Base-by-base conservation (phyloP, 306 rosid species). In the Cicer judaicum region DNA sequence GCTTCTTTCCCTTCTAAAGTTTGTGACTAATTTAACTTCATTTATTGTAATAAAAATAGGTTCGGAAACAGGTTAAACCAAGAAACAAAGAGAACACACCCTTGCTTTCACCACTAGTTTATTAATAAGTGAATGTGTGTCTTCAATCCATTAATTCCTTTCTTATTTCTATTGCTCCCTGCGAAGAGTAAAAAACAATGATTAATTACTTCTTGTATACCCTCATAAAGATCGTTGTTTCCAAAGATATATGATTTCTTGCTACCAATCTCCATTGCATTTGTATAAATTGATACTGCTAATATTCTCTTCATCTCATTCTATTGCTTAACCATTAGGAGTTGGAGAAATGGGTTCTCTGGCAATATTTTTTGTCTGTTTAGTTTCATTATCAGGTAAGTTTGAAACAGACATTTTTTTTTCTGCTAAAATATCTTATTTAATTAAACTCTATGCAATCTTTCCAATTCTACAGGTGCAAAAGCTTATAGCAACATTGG, bases 401-500 rank as follows among this genome's bases (percentile, higher is more conserved):
- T 85, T 38, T 65, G 57, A 55, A 62, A 54, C 10, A 21, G 19
- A 18, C 19, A 49, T 55, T 62, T 48, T 13, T 13, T 24, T 29
- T 50, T 49, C 44, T 72, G 55, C 40, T 49, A 14, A 36, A 18
- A 2, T 24, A 10, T 47, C 50, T 21, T 65, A 4, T 40, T 7
- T 10, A 10, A 43, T 43, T 50, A 68, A 50, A 36, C 43, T 39
- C 18, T 6, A 55, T 65, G 14, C 59, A 75, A 68, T 1, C 36
- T 42, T 64, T 65, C 12, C 6, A 8, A 36, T 21, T 70, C 59
- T 44, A 40, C 85, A 89, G 97, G 77, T 41, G 87, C 91, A 38
- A 82, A 83, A 70, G 82, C 83, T 29, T 81, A 77, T 0, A 84
- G 83, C 83, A 83, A 78, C 48, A 85, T 93, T 13, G 97, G 98